Conservation (phyloP, 352 stramenopile species). For the Phytophthora nicotianae region DNA sequence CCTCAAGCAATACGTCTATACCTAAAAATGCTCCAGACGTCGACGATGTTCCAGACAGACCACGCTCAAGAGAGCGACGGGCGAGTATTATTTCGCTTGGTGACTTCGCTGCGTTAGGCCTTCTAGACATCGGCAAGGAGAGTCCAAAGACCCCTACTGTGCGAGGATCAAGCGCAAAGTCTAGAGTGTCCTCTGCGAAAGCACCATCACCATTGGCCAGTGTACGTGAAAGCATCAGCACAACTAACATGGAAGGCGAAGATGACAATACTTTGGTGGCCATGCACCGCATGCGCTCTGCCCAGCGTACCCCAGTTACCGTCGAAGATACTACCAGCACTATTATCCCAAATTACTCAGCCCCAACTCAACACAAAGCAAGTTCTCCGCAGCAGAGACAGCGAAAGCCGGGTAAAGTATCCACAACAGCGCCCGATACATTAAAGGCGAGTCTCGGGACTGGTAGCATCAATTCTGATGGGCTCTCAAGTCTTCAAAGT, state of each 20-base stretch:
- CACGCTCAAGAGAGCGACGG: slow-evolving; percentile 18
- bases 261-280: slow-evolving; percentile 18
- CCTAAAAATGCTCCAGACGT: slow-evolving; percentile 1
- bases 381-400: slow-evolving; percentile 9
- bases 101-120: slow-evolving; percentile 24
- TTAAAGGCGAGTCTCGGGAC: background rate
- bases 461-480: slow-evolving; percentile 11
- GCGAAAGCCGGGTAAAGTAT: slow-evolving; percentile 10
- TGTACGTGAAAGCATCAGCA: slow-evolving; percentile 11
- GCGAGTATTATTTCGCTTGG: slow-evolving; percentile 39
- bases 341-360: background rate
- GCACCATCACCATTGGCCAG: slow-evolving; percentile 2
- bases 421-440: slow-evolving; percentile 1
- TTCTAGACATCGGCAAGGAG: slow-evolving; percentile 6
- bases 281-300: slow-evolving; percentile 22
- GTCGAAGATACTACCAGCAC: slow-evolving; percentile 9
- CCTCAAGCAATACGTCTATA: slow-evolving; percentile 3
- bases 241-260: slow-evolving; percentile 2
- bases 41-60: background rate
- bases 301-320: slow-evolving; percentile 17
- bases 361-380: background rate
- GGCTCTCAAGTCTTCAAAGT: slow-evolving; percentile 2
- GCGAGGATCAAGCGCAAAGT: slow-evolving; percentile 31
- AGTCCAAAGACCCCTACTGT: slow-evolving; percentile 10
- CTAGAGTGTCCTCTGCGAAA: slow-evolving; percentile 22